Evolutionary conservation across 345 rosid species (phyloP).

Genomic region (Sisymbrium altissimum): DNA sequence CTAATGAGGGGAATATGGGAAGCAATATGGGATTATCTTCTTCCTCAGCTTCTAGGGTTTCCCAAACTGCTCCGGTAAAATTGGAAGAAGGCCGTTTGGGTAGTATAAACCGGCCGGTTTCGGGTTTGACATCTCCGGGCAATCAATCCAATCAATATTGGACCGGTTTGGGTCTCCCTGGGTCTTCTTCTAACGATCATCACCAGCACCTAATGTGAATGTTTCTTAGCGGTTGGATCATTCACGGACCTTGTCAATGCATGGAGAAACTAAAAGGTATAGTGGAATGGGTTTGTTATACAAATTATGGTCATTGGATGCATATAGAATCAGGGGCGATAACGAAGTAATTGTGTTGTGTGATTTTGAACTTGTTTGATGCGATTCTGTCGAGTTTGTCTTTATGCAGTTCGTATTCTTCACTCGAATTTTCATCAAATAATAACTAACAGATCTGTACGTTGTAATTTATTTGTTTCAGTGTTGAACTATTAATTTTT

Average conservation of each 20-base stretch:
- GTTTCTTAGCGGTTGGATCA: conserved; percentile 3
- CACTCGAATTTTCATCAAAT: conserved; percentile 7
- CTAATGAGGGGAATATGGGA: conserved; percentile 26
- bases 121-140: conserved; percentile 18
- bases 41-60: conserved; percentile 28
- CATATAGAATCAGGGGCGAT: conserved; percentile 27
- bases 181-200: conserved; percentile 31
- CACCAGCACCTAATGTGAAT: conserved; percentile 26
- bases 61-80: conserved; percentile 26
- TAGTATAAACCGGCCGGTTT: conserved; percentile 22
- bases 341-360: conserved; percentile 26
- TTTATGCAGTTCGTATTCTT: conserved; percentile 16
- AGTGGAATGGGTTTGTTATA: conserved; percentile 27
- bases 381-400: conserved; percentile 22
- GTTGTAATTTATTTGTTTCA: conserved; percentile 1
- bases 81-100: conserved; percentile 25
- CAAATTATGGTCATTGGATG: conserved; percentile 12
- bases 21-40: conserved; percentile 19
- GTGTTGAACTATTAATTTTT: neutral
- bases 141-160: conserved; percentile 35
- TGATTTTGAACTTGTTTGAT: conserved; percentile 28
- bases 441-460: conserved; percentile 16
- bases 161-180: conserved; percentile 21
- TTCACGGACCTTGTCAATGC: conserved; percentile 1
- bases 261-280: conserved; percentile 25